Evolutionary conservation across 1,284 basidiomycete genomes (phyloP), one percentile per base, ranked within the genome.

Genomic region (Microbotryum lychnidis-dioicae): DNA sequence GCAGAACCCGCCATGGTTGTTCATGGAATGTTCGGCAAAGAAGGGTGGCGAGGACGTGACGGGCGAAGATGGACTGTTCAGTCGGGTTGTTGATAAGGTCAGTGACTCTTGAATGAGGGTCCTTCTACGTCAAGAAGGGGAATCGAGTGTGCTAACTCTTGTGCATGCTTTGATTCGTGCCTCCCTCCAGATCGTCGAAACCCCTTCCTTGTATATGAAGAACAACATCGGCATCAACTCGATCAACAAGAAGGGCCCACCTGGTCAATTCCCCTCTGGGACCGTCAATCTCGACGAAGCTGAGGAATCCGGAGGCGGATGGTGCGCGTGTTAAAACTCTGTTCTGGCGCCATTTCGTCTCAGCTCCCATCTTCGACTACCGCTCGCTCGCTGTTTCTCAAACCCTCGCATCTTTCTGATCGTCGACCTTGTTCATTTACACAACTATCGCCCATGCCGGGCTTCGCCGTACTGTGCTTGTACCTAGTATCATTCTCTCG

Each of bases 11-110:
- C 78, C 64, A 48, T 70, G 56, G 68, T 49, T 66, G 16, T 65
- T 60, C 48, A 54, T 70, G 77, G 78, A 79, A 67, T 77, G 76
- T 63, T 77, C 87, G 0, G 91, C 91, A 0, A 94, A 96, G 83
- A 92, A 88, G 0, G 81, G 84, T 14, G 79, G 65, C 6, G 62
- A 68, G 46, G 68, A 70, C 33, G 65, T 69, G 21, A 66, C 87
- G 0, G 86, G 87, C 14, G 91, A 93, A 3, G 80, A 80, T 42
- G 86, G 90, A 55, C 83, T 86, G 2, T 94, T 96, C 74, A 80
- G 83, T 62, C 85, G 87, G 61, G 82, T 93, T 7, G 90, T 93
- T 14, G 81, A 82, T 71, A 80, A 81, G 76, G 79, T 79, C 54
- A 63, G 74, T 68, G 3, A 21, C 3, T 16, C 23, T 14, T 25